Percentiles rank a stretch among this genome's conserved stretches.
Conservation (phyloP, 1,284 basidiomycete species). For the Puccinia coronata region DNA sequence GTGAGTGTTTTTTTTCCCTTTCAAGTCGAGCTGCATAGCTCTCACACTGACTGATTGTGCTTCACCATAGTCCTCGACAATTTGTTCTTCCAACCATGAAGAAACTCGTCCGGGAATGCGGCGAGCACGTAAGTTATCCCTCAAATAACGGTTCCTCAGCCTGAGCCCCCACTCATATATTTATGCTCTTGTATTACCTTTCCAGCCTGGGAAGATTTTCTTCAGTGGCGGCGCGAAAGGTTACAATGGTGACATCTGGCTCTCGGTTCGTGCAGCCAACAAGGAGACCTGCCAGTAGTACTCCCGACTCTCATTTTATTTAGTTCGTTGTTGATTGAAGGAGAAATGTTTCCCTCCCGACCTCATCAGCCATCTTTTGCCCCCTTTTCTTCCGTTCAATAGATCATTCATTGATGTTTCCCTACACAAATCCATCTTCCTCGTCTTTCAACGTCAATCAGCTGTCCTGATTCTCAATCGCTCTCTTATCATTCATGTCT, state of each 20-base stretch:
- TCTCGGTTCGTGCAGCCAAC: not conserved
- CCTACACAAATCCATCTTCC: no score
- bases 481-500: no score
- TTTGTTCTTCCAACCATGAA: not conserved
- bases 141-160: no score
- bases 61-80: not conserved
- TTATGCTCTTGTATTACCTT: not conserved
- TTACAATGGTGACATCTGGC: slow-evolving; percentile 5
- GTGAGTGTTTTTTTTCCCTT: not conserved
- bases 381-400: no score
- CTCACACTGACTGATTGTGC: not conserved
- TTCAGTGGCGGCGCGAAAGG: slow-evolving; percentile 8
- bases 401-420: no score
- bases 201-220: slow-evolving; percentile 6
- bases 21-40: not conserved
- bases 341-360: not conserved
- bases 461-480: no score
- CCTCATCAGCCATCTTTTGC: no score
- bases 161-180: not conserved
- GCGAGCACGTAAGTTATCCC: not conserved
- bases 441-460: no score
- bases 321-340: not conserved
- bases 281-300: not conserved
- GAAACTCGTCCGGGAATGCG: not conserved
- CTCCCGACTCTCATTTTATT: not conserved